phyloP scores from a whole-genome alignment of 768 basidiomycete species.

The Boletales sp. region DNA sequence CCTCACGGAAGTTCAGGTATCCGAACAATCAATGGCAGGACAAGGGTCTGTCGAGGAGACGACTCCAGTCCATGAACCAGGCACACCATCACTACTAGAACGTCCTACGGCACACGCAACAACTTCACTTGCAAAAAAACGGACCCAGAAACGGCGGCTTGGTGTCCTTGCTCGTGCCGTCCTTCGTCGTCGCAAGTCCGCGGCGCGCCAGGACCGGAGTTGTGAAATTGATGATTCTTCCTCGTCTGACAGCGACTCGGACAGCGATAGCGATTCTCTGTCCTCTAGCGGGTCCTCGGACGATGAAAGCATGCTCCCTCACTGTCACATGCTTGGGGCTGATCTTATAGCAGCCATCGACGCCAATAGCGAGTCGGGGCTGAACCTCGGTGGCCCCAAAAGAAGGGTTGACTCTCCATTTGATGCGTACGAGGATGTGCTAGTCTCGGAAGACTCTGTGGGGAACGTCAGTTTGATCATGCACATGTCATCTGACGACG shows the following conservation, averaged over 20 bases:
- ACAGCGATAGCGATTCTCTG: conserved; percentile 16
- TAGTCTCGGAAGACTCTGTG: conserved; percentile 15
- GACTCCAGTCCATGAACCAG: neutral
- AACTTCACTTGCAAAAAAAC: neutral
- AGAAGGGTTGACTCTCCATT: neutral
- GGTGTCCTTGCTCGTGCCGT: conserved; percentile 21
- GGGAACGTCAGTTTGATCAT: conserved; percentile 21
- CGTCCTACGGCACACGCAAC: neutral
- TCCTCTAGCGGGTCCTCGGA: conserved; percentile 19
- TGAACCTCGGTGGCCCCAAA: conserved; percentile 9
- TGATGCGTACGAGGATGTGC: conserved; percentile 5
- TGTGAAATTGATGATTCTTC: conserved; percentile 2
- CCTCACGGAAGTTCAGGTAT: neutral
- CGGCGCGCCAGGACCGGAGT: neutral
- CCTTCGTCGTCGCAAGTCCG: conserved; percentile 16
- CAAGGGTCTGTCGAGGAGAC: neutral
- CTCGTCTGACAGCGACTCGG: conserved; percentile 15
- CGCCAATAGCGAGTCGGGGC: conserved; percentile 22
- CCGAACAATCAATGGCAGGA: neutral
- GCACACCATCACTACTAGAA: neutral
- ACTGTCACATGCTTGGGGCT: conserved; percentile 17
- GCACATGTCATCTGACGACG: conserved; percentile 16
- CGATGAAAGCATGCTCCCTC: conserved; percentile 19
- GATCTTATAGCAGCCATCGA: conserved; percentile 27
- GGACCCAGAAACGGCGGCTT: conserved; percentile 2